Conservation (phyloP, 1,284 basidiomycete species). For the Sanguinoderma infundibulare region DNA sequence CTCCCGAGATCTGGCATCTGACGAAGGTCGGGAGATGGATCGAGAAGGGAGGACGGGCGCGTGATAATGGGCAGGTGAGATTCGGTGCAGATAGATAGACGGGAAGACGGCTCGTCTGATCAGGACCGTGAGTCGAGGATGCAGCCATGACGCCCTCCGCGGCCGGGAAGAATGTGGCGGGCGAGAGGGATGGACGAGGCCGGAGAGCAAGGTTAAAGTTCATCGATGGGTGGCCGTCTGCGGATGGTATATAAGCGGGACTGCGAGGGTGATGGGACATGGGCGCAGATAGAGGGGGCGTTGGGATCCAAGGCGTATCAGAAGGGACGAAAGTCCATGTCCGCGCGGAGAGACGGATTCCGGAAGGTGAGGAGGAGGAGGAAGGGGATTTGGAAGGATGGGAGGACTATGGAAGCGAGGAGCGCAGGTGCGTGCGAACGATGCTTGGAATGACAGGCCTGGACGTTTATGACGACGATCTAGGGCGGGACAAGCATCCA, state of each 20-base stretch:
- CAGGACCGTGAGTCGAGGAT: no score
- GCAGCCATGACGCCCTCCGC: not conserved
- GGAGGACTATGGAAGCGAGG: not conserved
- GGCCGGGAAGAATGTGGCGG: not conserved
- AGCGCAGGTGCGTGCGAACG: not conserved
- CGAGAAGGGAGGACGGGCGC: not conserved
- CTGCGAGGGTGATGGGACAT: not conserved
- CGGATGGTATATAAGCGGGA: not conserved
- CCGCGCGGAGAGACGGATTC: not conserved
- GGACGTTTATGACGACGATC: not conserved
- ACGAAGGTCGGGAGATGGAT: not conserved
- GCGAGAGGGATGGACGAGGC: not conserved
- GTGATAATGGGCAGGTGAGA: slow-evolving; percentile 1
- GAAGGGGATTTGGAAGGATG: not conserved
- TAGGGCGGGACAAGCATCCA: not conserved
- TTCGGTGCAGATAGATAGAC: not conserved
- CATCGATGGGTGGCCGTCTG: not conserved
- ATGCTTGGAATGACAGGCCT: not conserved
- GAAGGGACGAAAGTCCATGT: not conserved
- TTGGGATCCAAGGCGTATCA: not conserved
- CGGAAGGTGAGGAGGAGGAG: not conserved
- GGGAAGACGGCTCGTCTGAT: not conserved
- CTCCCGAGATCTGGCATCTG: not conserved
- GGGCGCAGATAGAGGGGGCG: not conserved
- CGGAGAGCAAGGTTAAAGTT: not conserved